Evolutionary conservation across 192 early-diverging fungal genomes (phyloP).

Genomic region (Entomortierella parvispora): DNA sequence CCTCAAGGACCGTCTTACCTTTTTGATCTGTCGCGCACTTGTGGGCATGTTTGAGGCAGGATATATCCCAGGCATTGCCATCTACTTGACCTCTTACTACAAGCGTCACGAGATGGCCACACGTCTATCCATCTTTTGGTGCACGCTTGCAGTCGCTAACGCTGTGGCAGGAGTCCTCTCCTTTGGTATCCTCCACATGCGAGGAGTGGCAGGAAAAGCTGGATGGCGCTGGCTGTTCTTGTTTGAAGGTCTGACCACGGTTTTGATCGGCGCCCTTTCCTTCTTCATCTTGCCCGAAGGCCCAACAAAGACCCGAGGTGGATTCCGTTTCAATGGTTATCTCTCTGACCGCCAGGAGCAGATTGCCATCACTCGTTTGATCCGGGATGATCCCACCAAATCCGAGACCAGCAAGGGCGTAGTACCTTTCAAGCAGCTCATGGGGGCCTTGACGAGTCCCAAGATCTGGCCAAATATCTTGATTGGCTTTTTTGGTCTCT

Average conservation of each 20-base stretch:
- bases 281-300: conserved; percentile 64
- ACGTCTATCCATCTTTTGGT: conserved; percentile 63
- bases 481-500: conserved; percentile 53
- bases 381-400: conserved; percentile 70
- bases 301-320: conserved; percentile 44
- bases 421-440: conserved; percentile 30
- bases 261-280: conserved; percentile 58
- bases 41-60: conserved; percentile 66
- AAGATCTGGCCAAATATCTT: conserved; percentile 50
- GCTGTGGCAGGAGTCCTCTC: conserved; percentile 67
- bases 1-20: conserved; percentile 49
- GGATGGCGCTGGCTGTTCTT: conserved; percentile 78
- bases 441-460: conserved; percentile 37
- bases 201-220: conserved; percentile 59
- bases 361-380: conserved; percentile 68
- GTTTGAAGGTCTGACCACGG: conserved; percentile 66
- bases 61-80: conserved; percentile 56
- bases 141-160: conserved; percentile 61
- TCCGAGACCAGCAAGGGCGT: conserved; percentile 46
- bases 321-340: conserved; percentile 48
- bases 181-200: conserved; percentile 64
- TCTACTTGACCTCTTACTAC: conserved; percentile 62
- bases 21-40: conserved; percentile 58
- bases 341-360: conserved; percentile 60
- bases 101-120: conserved; percentile 56